phyloP scores from a whole-genome alignment of 352 stramenopile species.

The Globisporangium megalacanthum region DNA sequence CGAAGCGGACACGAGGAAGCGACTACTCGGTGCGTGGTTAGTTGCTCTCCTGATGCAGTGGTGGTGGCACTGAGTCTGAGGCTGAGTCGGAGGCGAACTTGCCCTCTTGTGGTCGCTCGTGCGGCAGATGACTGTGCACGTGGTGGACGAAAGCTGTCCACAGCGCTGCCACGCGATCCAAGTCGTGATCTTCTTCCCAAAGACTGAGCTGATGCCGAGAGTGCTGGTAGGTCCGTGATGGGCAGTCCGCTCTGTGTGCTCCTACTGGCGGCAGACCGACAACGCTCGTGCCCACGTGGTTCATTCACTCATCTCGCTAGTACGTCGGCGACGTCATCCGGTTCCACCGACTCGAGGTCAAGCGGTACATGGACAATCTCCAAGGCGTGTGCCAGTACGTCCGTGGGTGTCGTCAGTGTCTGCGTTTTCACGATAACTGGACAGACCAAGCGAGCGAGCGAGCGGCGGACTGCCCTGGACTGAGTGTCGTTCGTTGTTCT shows the following conservation, averaged over 20 bases:
- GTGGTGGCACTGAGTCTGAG: background rate
- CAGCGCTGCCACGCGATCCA: conserved; percentile 46
- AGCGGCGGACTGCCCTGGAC: background rate
- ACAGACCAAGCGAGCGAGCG: too few species aligned
- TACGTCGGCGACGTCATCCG: conserved; percentile 72
- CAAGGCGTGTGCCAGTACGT: conserved; percentile 56
- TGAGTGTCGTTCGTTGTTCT: background rate
- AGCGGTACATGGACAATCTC: conserved; percentile 45
- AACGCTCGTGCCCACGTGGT: too few species aligned
- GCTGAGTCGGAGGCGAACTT: background rate
- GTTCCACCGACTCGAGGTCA: conserved; percentile 72
- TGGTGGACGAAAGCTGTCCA: conserved; percentile 59
- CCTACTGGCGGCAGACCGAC: too few species aligned
- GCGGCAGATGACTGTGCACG: conserved; percentile 58
- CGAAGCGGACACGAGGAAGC: conserved; percentile 48
- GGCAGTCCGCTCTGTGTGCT: background rate
- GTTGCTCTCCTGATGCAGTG: background rate
- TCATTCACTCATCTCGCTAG: conserved; percentile 15
- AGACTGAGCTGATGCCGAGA: conserved; percentile 51
- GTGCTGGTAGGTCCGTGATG: conserved; percentile 32
- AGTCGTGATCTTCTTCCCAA: conserved; percentile 62
- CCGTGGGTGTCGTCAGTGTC: too few species aligned
- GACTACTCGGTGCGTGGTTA: conserved; percentile 55
- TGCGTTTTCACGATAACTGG: background rate
- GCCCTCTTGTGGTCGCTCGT: background rate